Percentiles rank a stretch among this genome's conserved stretches.
Evolutionary conservation across 140 eudicot genomes (phyloP).

Genomic region (Stevia rebaudiana): DNA sequence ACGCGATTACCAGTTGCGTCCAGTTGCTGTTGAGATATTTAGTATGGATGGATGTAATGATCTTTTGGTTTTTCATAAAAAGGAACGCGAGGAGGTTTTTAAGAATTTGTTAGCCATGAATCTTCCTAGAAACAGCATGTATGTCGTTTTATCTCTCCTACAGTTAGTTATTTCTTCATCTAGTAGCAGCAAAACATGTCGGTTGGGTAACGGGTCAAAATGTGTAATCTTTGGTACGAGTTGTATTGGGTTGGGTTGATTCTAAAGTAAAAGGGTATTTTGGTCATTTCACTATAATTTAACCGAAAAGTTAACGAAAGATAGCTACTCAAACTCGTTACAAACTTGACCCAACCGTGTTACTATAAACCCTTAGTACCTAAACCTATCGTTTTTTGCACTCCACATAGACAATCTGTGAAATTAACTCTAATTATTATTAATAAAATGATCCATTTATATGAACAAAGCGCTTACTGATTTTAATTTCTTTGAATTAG

Average conservation of each 20-base stretch:
- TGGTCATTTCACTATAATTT: too few relatives aligned
- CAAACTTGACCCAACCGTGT: too few relatives aligned
- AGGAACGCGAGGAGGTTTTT: conserved; percentile 92
- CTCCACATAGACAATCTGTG: too few relatives aligned
- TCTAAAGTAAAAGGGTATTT: too few relatives aligned
- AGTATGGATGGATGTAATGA: conserved; percentile 99
- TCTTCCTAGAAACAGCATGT: conserved; percentile 96
- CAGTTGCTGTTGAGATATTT: conserved; percentile 96
- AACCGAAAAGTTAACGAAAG: too few relatives aligned
- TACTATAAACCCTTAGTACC: too few relatives aligned
- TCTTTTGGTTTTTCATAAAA: conserved; percentile 92
- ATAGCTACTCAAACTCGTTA: too few relatives aligned
- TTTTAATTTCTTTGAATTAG: conserved; percentile 34
- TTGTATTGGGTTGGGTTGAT: neutral
- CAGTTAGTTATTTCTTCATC: neutral
- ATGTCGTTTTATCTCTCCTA: conserved; percentile 25
- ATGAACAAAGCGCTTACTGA: neutral
- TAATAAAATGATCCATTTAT: neutral
- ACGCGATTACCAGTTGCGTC: conserved; percentile 98
- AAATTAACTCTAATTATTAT: neutral
- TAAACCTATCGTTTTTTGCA: neutral
- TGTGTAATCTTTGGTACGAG: neutral
- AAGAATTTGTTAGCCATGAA: conserved; percentile 83
- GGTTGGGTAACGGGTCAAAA: neutral
- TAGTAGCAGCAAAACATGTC: conserved; percentile 1